Conservation (phyloP, 129 eudicot genomes). For the Artemisia annua region DNA sequence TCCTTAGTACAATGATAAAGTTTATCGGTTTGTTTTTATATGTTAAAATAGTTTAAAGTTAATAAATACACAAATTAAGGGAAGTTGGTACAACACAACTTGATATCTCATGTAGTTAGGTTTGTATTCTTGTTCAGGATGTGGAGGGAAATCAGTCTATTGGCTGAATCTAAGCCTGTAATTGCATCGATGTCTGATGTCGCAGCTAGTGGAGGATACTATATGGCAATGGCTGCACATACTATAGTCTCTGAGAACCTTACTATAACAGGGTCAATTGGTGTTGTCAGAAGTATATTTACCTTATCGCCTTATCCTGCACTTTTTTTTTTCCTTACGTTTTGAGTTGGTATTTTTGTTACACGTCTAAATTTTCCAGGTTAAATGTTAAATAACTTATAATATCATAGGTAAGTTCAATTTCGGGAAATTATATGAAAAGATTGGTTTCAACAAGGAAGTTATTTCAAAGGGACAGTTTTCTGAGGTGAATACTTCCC, state of each 20-base stretch:
- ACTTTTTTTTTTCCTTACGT: not conserved
- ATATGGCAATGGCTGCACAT: slow-evolving; percentile 90
- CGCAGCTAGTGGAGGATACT: slow-evolving; percentile 93
- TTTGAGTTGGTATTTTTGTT: not conserved
- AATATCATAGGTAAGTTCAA: slow-evolving; percentile 57
- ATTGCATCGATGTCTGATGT: slow-evolving; percentile 85
- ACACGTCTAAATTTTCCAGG: not conserved
- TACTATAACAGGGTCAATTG: slow-evolving; percentile 87
- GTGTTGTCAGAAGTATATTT: slow-evolving; percentile 70
- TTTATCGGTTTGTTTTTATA: no score
- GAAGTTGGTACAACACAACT: no score
- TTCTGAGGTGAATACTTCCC: slow-evolving; percentile 72
- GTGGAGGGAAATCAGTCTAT: slow-evolving; percentile 81
- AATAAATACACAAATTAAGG: no score
- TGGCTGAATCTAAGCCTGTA: slow-evolving; percentile 72
- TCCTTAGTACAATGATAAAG: no score
- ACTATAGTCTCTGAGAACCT: slow-evolving; percentile 77
- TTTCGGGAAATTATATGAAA: slow-evolving; percentile 67
- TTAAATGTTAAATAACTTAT: not conserved
- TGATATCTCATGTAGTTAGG: no score
- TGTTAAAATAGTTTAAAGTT: no score
- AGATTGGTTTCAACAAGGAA: slow-evolving; percentile 86
- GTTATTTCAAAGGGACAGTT: slow-evolving; percentile 78
- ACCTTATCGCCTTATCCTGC: not conserved
- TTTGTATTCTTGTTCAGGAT: slow-evolving; percentile 44